Evolutionary conservation across 306 rosid genomes (phyloP), one percentile per base, ranked within the genome.

Genomic region (Dalbergia oliveri): DNA sequence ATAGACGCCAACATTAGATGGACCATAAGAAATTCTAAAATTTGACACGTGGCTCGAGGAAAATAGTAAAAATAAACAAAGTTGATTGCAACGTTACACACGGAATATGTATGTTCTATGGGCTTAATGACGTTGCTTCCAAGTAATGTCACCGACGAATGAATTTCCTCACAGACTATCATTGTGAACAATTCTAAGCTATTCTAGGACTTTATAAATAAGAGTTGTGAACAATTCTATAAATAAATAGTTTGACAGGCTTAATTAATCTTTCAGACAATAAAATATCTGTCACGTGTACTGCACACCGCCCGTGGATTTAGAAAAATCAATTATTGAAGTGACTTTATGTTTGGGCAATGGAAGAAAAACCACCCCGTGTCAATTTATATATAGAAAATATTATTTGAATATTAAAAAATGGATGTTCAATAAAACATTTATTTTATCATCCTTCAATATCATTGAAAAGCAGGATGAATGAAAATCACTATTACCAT

Each of bases 271-370:
- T 65, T 65, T n/a, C 11, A 12, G 21, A 50, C 26, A 3, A 51
- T 51, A 53, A 14, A 34, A 11, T 63, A 50, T 18, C 57, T 23
- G 58, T 6, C 68, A 77, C 44, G 47, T 44, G 10, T 16, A 33
- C 23, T 9, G 23, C 60, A 54, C 68, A 26, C 71, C 65, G 73
- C 73, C 49, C 65, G 53, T 35, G 81, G 66, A 41, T 76, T 68
- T 69, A 79, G 63, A 45, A 61, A 75, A 58, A 16, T 26, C 16
- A 34, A 79, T 14, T 10, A 57, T 9, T 39, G 43, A 61, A 1
- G n/a, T 4, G 11, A 26, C 23, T 35, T 50, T 41, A 34, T 11
- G 12, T 21, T 58, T 61, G 33, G 18, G 18, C 61, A 58, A n/a
- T 10, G 9, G 18, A 62, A 62, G 15, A 47, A 45, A 75, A 8